phyloP scores from a whole-genome alignment of 805 yeast species.

The Ogataea saltuana region DNA sequence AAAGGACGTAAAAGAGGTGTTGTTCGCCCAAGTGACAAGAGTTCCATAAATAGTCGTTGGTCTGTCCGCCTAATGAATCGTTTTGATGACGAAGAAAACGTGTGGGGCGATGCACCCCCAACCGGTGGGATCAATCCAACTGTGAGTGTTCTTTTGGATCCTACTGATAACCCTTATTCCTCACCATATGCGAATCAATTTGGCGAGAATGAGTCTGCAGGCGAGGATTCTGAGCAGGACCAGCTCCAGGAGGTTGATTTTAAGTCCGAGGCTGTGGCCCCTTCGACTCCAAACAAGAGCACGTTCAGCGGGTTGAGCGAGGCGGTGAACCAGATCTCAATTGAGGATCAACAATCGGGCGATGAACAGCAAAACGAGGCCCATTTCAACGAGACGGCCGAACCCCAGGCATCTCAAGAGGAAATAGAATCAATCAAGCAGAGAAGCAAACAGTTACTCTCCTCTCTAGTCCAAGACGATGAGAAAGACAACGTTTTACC shows the following conservation, averaged over 20 bases:
- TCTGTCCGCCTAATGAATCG: slow-evolving; percentile 24
- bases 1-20: too few relatives aligned
- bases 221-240: slow-evolving; percentile 22
- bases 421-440: slow-evolving; percentile 29
- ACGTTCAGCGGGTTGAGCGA: slow-evolving; percentile 19
- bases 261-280: slow-evolving; percentile 19
- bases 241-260: slow-evolving; percentile 27
- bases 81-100: slow-evolving; percentile 29
- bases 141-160: slow-evolving; percentile 25
- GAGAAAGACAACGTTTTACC: slow-evolving; percentile 20
- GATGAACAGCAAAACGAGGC: too few relatives aligned
- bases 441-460: slow-evolving; percentile 39
- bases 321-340: slow-evolving; percentile 26
- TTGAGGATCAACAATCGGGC: slow-evolving; percentile 9
- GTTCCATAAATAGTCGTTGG: too few relatives aligned
- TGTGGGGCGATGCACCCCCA: slow-evolving; percentile 60
- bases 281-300: slow-evolving; percentile 7
- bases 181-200: slow-evolving; percentile 20
- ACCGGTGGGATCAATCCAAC: slow-evolving; percentile 32
- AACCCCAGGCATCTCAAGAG: slow-evolving; percentile 9
- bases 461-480: slow-evolving; percentile 44
- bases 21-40: too few relatives aligned
- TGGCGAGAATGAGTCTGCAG: slow-evolving; percentile 9
- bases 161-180: slow-evolving; percentile 27
- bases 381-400: slow-evolving; percentile 6